A percentile compares a stretch with the other conserved stretches of the same genome.
phyloP scores from a whole-genome alignment of 2,329 filamentous ascomycete species.

The Rhynchosporium secalis region DNA sequence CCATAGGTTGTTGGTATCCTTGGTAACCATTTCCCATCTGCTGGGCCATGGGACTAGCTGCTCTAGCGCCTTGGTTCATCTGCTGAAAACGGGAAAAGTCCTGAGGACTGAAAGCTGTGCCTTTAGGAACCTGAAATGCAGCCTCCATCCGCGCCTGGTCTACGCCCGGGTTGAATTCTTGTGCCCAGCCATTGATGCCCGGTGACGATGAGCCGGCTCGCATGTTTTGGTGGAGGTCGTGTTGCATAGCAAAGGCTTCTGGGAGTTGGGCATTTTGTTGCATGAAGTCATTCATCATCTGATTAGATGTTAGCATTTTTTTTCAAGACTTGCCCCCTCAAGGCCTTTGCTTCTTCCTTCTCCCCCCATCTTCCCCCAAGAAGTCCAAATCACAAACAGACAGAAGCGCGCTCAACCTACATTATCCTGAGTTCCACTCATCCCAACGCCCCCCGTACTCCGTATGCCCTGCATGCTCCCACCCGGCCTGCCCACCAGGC shows the following conservation, averaged over 20 bases:
- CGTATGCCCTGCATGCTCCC: constrained; percentile 76
- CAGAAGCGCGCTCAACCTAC: constrained; percentile 42
- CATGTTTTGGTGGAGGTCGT: constrained; percentile 37
- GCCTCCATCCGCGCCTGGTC: constrained; percentile 69
- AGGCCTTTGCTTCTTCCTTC: background rate
- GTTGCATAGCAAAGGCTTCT: constrained; percentile 40
- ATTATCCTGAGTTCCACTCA: constrained; percentile 65
- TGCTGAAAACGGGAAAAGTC: constrained; percentile 89
- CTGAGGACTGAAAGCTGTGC: constrained; percentile 69
- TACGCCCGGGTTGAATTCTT: constrained; percentile 62
- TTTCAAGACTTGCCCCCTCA: background rate
- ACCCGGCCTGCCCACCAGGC: constrained; percentile 73
- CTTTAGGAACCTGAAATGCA: constrained; percentile 60
- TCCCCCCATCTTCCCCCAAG: background rate
- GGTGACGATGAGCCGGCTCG: constrained; percentile 40
- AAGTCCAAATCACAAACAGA: background rate
- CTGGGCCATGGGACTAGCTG: constrained; percentile 57
- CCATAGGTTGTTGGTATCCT: constrained; percentile 57
- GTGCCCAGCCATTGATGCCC: constrained; percentile 55
- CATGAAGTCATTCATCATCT: constrained; percentile 94
- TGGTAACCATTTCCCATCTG: constrained; percentile 47
- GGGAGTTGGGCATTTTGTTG: constrained; percentile 70
- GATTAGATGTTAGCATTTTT: constrained; percentile 17
- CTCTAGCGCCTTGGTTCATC: constrained; percentile 60
- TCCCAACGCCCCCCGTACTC: constrained; percentile 54